A percentile compares a stretch with the other conserved stretches of the same genome.
Evolutionary conservation across 306 rosid species (phyloP).

Genomic region (Astragalus glycyphyllos): DNA sequence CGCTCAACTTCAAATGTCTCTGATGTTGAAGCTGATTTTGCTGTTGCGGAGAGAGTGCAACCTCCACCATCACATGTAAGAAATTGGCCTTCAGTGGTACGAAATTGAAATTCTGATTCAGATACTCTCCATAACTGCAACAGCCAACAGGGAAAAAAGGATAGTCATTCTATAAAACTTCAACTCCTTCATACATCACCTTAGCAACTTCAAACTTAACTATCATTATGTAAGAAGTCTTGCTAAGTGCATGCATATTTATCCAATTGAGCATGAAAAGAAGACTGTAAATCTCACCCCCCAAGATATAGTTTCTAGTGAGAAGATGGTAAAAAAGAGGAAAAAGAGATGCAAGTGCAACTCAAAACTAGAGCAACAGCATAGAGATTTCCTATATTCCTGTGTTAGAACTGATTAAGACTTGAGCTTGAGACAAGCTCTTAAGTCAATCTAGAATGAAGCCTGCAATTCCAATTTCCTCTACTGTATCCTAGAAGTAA

Average conservation of each 20-base stretch:
- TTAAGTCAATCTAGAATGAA: conserved; percentile 14
- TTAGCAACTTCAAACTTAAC: conserved; percentile 1
- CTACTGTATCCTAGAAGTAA: conserved; percentile 10
- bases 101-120: conserved; percentile 70
- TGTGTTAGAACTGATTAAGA: conserved; percentile 11
- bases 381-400: conserved; percentile 3
- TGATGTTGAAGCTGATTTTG: conserved; percentile 58
- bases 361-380: conserved; percentile 9
- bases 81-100: conserved; percentile 72
- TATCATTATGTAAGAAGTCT: conserved; percentile 1
- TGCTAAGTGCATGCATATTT: conserved; percentile 1
- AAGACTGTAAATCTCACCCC: conserved; percentile 30
- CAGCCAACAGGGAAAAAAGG: conserved; percentile 35
- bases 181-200: conserved; percentile 13
- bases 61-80: conserved; percentile 69
- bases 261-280: conserved; percentile 29
- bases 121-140: conserved; percentile 87
- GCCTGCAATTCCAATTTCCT: conserved; percentile 7
- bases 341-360: not conserved
- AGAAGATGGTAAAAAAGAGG: too few species aligned
- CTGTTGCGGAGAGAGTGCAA: conserved; percentile 70
- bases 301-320: not conserved
- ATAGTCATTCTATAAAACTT: conserved; percentile 20
- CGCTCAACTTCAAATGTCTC: conserved; percentile 69
- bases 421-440: conserved; percentile 18